These are phyloP conservation scores for Ceratobasidium sp. DNA, from an alignment of 1,284 basidiomycete species.

Conservation along the genomic window DNA sequence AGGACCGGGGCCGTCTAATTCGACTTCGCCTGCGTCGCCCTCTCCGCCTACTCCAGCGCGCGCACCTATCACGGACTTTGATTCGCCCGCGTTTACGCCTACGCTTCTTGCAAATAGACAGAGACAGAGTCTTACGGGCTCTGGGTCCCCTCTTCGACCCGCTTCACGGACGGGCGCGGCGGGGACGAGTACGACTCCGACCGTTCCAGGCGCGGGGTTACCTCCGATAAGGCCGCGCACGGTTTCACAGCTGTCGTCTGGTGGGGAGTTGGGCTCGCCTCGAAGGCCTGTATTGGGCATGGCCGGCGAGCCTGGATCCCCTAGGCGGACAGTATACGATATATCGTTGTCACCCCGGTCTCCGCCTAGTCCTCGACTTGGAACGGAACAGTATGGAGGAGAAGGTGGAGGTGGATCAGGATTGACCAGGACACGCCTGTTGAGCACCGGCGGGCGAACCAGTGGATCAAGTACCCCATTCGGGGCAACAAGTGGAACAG, in stretches of 20 bases:
- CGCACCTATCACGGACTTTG: not conserved
- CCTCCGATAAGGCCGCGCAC: constrained; percentile 24
- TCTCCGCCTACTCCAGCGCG: constrained; percentile 12
- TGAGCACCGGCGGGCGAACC: not conserved
- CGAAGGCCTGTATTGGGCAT: not conserved
- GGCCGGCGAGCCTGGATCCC: not conserved
- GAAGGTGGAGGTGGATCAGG: constrained; percentile 19
- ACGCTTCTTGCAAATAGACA: constrained; percentile 66
- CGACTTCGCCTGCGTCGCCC: constrained; percentile 62
- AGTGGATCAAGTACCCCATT: constrained; percentile 3
- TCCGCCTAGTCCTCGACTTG: constrained; percentile 18
- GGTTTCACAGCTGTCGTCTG: constrained; percentile 11
- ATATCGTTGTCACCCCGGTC: not conserved
- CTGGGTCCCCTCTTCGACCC: constrained; percentile 29
- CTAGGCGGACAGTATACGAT: not conserved
- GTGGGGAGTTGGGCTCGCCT: constrained; percentile 1
- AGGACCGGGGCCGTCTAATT: not conserved
- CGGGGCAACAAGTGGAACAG: constrained; percentile 2
- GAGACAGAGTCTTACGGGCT: constrained; percentile 55
- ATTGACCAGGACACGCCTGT: constrained; percentile 16
- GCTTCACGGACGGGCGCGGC: constrained; percentile 5
- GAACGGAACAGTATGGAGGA: not conserved
- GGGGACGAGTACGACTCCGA: not conserved
- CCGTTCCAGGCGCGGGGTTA: not conserved
- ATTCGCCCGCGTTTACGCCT: constrained; percentile 71